Conservation (phyloP, 495 filamentous ascomycete genomes). For the Filosporella fistucella region DNA sequence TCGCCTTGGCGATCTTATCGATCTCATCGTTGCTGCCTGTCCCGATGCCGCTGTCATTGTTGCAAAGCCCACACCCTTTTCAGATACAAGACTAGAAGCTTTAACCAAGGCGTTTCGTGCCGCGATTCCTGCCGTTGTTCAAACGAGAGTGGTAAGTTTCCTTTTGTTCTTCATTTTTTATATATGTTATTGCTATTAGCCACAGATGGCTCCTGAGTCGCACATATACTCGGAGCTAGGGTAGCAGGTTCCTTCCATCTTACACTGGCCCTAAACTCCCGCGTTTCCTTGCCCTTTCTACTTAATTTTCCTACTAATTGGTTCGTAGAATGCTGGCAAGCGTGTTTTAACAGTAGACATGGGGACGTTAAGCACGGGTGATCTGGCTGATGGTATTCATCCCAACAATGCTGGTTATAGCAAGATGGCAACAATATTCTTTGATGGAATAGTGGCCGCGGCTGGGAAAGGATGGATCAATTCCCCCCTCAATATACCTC, state of each 20-base stretch:
- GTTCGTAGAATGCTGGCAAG: conserved; percentile 14
- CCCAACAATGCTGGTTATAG: conserved; percentile 39
- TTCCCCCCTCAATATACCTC: conserved; percentile 17
- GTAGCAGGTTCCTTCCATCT: no score
- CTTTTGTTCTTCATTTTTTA: no score
- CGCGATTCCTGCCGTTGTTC: conserved; percentile 25
- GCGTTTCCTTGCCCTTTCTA: no score
- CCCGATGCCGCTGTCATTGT: conserved; percentile 33
- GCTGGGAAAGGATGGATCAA: conserved; percentile 31
- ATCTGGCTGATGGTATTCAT: conserved; percentile 31
- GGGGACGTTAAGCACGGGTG: conserved; percentile 13
- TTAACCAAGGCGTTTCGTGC: conserved; percentile 26
- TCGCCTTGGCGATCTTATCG: conserved; percentile 28
- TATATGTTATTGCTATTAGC: no score
- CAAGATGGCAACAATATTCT: conserved; percentile 42
- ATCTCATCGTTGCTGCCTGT: conserved; percentile 26
- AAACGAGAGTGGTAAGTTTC: conserved; percentile 19
- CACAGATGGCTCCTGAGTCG: no score
- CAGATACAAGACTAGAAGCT: conserved; percentile 24
- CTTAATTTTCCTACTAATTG: no score
- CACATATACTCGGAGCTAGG: no score
- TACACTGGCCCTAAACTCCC: no score
- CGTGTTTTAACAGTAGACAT: conserved; percentile 30
- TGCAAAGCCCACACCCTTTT: conserved; percentile 28
- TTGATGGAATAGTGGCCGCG: conserved; percentile 32